A percentile compares a stretch with the other conserved stretches of the same genome.
Evolutionary conservation across 805 yeast species (phyloP).

Genomic region (Cyberlindnera amylophila): DNA sequence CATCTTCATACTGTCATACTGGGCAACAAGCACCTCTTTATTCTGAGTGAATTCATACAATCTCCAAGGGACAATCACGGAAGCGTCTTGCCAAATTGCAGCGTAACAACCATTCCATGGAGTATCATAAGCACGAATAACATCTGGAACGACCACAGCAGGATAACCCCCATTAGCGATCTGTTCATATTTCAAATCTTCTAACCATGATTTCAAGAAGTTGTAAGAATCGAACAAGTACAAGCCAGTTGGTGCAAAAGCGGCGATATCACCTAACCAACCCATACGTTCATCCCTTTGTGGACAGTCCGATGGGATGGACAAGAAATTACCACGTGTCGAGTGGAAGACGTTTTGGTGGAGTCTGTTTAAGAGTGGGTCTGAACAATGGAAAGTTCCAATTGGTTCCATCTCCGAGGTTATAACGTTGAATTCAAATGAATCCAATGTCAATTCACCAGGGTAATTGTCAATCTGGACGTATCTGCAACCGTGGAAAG

Average conservation of each 20-base stretch:
- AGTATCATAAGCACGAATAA: conserved; percentile 10
- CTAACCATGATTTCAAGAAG: conserved; percentile 20
- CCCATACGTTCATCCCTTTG: conserved; percentile 25
- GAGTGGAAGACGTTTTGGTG: conserved; percentile 16
- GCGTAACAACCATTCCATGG: conserved; percentile 13
- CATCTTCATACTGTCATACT: conserved; percentile 20
- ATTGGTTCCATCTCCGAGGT: conserved; percentile 13
- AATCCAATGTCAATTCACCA: conserved; percentile 10
- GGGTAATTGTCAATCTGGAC: conserved; percentile 17
- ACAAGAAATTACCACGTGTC: conserved; percentile 18
- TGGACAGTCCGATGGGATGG: conserved; percentile 20
- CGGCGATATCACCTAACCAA: conserved; percentile 23
- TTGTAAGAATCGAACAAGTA: conserved; percentile 20
- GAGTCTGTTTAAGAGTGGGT: conserved; percentile 12
- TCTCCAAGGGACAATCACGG: conserved; percentile 20
- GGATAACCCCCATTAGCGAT: conserved; percentile 17
- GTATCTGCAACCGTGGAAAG: conserved; percentile 19
- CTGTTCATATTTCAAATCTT: conserved; percentile 17
- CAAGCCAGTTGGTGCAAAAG: conserved; percentile 18
- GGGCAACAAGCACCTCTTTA: conserved; percentile 11
- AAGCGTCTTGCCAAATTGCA: conserved; percentile 22
- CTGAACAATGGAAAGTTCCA: conserved; percentile 13
- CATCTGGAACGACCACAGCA: conserved; percentile 19
- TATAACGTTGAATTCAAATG: conserved; percentile 11
- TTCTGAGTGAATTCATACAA: conserved; percentile 13